Evolutionary conservation across 257 asterid genomes (phyloP).

Genomic region (Fraxinus excelsior): DNA sequence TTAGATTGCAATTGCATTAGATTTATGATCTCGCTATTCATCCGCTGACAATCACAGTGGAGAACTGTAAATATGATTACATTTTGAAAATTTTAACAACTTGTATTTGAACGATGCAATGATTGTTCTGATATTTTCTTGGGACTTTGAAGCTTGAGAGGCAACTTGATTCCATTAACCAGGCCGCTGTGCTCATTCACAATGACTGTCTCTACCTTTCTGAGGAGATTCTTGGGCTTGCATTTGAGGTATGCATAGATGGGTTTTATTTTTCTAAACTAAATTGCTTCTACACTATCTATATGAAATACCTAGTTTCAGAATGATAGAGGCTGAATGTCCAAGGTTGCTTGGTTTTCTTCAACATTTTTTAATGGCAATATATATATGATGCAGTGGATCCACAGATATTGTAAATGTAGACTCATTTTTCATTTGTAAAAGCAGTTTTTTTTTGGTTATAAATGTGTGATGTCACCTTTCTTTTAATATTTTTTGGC

Average conservation of each 20-base stretch:
- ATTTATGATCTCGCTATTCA: constrained; percentile 13
- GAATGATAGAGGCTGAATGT: constrained; percentile 1
- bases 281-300: constrained; percentile 2
- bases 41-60: not conserved
- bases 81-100: constrained; percentile 3
- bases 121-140: constrained; percentile 25
- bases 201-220: constrained; percentile 92
- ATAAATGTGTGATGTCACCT: constrained; percentile 6
- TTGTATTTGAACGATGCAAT: constrained; percentile 12
- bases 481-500: constrained; percentile 14
- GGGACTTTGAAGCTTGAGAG: constrained; percentile 71
- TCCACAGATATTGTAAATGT: not conserved
- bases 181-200: constrained; percentile 89
- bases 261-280: constrained; percentile 14
- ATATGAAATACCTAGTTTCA: not conserved
- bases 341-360: not conserved
- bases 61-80: constrained; percentile 6
- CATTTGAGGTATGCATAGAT: constrained; percentile 72
- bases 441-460: not conserved
- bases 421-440: not conserved
- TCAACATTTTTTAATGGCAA: not conserved
- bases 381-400: not conserved
- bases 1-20: too few relatives aligned
- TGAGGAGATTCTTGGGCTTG: constrained; percentile 95
- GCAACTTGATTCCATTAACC: constrained; percentile 89